Percentiles rank a stretch among this genome's conserved stretches.
phyloP scores from a whole-genome alignment of 805 yeast genomes.

The Candida koratica region DNA sequence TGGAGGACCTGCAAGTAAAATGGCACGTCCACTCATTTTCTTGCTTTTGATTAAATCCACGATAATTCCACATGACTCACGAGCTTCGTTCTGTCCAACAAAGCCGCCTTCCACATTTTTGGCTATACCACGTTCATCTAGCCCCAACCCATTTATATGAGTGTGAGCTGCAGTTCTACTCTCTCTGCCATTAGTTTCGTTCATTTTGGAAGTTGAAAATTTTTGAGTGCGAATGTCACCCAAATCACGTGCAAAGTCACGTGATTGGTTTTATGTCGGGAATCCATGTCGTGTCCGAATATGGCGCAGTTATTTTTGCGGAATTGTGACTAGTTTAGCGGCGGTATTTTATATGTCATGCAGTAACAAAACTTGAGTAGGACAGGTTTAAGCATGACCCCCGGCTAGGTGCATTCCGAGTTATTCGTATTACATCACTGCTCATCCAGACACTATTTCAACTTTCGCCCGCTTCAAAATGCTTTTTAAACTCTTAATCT shows the following conservation, averaged over 20 bases:
- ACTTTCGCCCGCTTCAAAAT: no score
- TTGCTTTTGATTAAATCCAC: conserved; percentile 90
- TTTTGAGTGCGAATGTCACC: conserved; percentile 1
- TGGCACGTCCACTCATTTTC: conserved; percentile 94
- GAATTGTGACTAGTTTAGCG: no score
- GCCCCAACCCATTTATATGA: conserved; percentile 90
- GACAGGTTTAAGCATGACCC: no score
- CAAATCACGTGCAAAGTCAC: conserved; percentile 1
- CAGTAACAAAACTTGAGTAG: no score
- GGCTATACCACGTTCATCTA: conserved; percentile 86
- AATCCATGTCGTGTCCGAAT: no score
- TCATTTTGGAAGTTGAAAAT: conserved; percentile 32
- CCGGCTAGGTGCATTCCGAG: no score
- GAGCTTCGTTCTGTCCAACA: conserved; percentile 70
- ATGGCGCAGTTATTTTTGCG: no score
- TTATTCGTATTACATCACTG: no score
- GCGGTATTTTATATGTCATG: no score
- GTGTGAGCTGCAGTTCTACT: conserved; percentile 93
- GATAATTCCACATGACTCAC: conserved; percentile 92
- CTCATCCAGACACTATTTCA: no score
- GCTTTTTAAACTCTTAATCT: no score
- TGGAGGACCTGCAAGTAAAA: conserved; percentile 93
- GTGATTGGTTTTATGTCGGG: not conserved
- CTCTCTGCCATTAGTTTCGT: conserved; percentile 51
- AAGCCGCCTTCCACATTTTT: conserved; percentile 84